These are phyloP conservation scores for Cladobotryum mycophilum DNA, from an alignment of 2,329 filamentous ascomycete species.

Conservation along the genomic window DNA sequence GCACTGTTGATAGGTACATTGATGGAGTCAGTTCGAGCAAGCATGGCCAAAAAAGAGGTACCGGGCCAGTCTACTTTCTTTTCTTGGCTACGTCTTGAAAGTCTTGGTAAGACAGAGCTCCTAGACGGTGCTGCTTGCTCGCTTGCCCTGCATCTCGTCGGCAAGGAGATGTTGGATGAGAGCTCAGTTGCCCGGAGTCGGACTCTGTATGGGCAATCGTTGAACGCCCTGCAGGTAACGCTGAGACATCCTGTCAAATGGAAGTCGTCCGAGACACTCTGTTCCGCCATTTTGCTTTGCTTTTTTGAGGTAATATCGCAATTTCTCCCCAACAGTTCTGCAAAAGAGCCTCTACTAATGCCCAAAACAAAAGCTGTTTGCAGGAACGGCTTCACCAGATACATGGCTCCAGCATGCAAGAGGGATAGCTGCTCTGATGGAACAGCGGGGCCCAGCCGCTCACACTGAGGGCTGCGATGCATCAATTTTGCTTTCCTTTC, in stretches of 20 bases:
- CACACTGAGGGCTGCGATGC: slow-evolving; percentile 30
- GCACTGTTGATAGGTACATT: slow-evolving; percentile 27
- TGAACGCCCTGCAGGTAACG: slow-evolving; percentile 29
- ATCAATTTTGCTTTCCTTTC: slow-evolving; percentile 33
- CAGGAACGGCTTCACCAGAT: slow-evolving; percentile 30
- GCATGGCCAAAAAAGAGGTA: slow-evolving; percentile 15
- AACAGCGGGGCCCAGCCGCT: slow-evolving; percentile 31
- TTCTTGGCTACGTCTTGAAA: slow-evolving; percentile 20
- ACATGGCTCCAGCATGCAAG: slow-evolving; percentile 35
- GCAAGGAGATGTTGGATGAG: slow-evolving; percentile 26
- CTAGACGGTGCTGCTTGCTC: slow-evolving; percentile 34
- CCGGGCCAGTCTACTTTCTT: slow-evolving; percentile 21
- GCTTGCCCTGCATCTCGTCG: slow-evolving; percentile 32
- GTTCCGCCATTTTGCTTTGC: slow-evolving; percentile 34
- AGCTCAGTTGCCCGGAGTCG: slow-evolving; percentile 29
- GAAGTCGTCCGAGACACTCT: slow-evolving; percentile 36
- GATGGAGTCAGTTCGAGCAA: slow-evolving; percentile 19
- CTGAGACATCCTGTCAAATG: slow-evolving; percentile 32
- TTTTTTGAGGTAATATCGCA: slow-evolving; percentile 30
- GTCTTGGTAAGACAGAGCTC: slow-evolving; percentile 28
- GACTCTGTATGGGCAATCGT: slow-evolving; percentile 31
- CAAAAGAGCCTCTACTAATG: slow-evolving; percentile 12
- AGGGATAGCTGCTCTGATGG: slow-evolving; percentile 32
- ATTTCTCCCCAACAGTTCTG: not conserved
- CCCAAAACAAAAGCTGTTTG: slow-evolving; percentile 30